phyloP scores from a whole-genome alignment of 495 filamentous ascomycete species.

The Aspergillus homomorphus region DNA sequence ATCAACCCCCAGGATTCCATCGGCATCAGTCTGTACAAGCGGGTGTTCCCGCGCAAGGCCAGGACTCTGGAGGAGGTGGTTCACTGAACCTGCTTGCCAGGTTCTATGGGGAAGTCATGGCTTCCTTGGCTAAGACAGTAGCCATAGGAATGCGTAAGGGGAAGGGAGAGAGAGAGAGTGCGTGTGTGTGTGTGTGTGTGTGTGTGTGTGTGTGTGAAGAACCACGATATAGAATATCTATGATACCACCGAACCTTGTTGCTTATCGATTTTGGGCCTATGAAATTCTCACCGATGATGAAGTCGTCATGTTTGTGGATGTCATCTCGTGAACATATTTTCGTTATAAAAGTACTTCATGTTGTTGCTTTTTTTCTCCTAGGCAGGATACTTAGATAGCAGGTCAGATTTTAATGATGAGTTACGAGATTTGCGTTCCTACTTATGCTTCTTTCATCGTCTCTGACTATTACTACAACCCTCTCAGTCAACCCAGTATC shows the following conservation, averaged over 20 bases:
- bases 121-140: constrained; percentile 11
- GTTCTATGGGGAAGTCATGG: constrained; percentile 10
- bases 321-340: no score
- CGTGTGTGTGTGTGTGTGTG: no score
- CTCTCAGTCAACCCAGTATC: background rate
- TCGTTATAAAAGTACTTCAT: background rate
- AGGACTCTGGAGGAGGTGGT: constrained; percentile 46
- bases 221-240: background rate
- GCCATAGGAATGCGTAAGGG: constrained; percentile 1
- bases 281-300: background rate
- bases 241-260: constrained; percentile 2
- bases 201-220: no score
- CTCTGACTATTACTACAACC: background rate
- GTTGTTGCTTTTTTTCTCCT: constrained; percentile 1
- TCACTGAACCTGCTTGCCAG: constrained; percentile 11
- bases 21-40: constrained; percentile 89
- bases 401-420: background rate
- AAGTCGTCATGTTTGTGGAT: no score
- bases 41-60: constrained; percentile 78
- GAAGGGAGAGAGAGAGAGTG: background rate
- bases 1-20: constrained; percentile 94
- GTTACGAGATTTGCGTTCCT: background rate
- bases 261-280: background rate
- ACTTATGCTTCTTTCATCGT: constrained; percentile 4
- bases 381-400: background rate